Percentiles rank a stretch among this genome's conserved stretches.
Evolutionary conservation across 148 eudicot genomes (phyloP).

Genomic region (Vaccinium macrocarpon): DNA sequence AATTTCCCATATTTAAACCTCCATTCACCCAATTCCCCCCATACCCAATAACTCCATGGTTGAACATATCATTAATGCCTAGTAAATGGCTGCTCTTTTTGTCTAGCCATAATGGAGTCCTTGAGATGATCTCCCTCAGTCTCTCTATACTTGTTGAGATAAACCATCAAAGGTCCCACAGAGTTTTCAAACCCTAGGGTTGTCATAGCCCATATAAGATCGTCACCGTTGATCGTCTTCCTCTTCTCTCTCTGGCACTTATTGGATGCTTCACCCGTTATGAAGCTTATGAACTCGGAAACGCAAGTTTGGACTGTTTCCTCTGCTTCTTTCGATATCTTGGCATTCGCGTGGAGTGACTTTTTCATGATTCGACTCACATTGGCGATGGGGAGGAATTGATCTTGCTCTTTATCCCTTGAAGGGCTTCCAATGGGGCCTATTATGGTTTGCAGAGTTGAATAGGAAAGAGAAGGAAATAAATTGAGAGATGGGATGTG

Average conservation of each 20-base stretch:
- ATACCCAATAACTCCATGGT: background rate
- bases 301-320: background rate
- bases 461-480: background rate
- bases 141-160: background rate
- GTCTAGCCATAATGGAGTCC: background rate
- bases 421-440: background rate
- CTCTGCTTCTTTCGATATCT: background rate
- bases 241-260: background rate
- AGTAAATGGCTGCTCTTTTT: background rate
- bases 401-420: background rate
- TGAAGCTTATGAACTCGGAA: conserved; percentile 2
- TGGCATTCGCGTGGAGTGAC: background rate
- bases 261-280: background rate
- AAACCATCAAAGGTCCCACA: background rate
- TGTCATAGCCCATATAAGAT: background rate
- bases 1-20: background rate
- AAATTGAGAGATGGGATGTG: background rate
- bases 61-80: background rate
- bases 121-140: background rate
- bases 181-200: background rate
- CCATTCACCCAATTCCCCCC: background rate
- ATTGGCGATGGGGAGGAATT: background rate
- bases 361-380: background rate
- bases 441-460: background rate
- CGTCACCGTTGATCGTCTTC: background rate